phyloP scores from a whole-genome alignment of 2,329 filamentous ascomycete genomes.

The Mycosphaerella arachidis region DNA sequence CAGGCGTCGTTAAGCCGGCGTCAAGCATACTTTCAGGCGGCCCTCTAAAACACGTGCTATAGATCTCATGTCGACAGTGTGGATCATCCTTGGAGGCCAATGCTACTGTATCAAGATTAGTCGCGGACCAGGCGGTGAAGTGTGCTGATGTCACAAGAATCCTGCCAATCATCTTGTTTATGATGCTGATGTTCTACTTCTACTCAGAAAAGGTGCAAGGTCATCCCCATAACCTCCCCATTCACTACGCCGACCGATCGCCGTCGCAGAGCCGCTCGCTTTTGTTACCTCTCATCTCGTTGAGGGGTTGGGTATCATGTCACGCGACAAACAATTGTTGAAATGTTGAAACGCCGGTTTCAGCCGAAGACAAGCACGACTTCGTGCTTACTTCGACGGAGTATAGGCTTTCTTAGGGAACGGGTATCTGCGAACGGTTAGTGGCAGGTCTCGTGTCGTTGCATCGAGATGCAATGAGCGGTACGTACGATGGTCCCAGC shows the following conservation, averaged over 20 bases:
- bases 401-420: conserved; percentile 38
- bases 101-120: not conserved
- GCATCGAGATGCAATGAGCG: not conserved
- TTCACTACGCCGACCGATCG: not conserved
- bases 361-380: not conserved
- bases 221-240: not conserved
- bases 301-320: conserved; percentile 30
- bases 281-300: conserved; percentile 21
- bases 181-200: not conserved
- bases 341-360: conserved; percentile 32
- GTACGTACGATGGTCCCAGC: conserved; percentile 85
- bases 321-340: conserved; percentile 21
- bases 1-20: not conserved
- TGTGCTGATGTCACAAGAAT: not conserved
- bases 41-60: conserved; percentile 8
- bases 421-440: conserved; percentile 28
- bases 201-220: not conserved
- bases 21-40: conserved; percentile 1
- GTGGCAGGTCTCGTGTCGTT: not conserved
- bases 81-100: not conserved
- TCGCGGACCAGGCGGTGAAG: not conserved
- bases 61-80: not conserved
- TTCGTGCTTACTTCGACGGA: conserved; percentile 15
- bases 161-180: not conserved
- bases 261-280: conserved; percentile 7